Evolutionary conservation across 176 grass and related monocot species (phyloP).

Genomic region (Phragmites australis): DNA sequence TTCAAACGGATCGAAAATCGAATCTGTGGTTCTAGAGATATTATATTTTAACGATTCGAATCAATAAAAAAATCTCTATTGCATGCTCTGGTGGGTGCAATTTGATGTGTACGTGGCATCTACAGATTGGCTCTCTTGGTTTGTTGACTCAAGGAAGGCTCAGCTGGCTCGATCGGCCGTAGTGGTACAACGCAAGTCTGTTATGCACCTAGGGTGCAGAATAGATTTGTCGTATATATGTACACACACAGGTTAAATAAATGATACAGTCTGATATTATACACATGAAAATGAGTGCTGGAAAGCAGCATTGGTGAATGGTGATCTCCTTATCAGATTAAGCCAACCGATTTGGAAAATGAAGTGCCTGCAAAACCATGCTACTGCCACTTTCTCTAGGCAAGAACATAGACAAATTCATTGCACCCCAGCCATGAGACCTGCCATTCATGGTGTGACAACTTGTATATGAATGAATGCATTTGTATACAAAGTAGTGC

Average conservation of each 20-base stretch:
- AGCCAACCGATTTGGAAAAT: slow-evolving; percentile 28
- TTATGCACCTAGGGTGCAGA: too few species aligned
- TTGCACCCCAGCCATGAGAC: not conserved
- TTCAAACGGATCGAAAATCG: too few species aligned
- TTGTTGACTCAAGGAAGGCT: too few species aligned
- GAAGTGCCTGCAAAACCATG: slow-evolving; percentile 13
- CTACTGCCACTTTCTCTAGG: not conserved
- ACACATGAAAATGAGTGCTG: slow-evolving; percentile 20
- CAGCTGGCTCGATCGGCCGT: too few species aligned
- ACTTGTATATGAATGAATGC: not conserved
- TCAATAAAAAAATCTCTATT: too few species aligned
- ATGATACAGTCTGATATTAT: not conserved
- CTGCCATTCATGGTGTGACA: not conserved
- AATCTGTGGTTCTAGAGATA: too few species aligned
- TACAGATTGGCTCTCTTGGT: too few species aligned
- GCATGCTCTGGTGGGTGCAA: too few species aligned
- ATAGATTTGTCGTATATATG: too few species aligned
- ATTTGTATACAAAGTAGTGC: not conserved
- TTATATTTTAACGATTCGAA: too few species aligned
- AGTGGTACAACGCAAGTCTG: too few species aligned
- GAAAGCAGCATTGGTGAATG: not conserved
- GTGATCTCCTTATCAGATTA: slow-evolving; percentile 22
- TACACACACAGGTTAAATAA: not conserved
- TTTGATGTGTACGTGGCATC: too few species aligned
- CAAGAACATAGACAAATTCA: not conserved